phyloP scores from a whole-genome alignment of 148 eudicot species.

The Amaranthus hypochondriacus region DNA sequence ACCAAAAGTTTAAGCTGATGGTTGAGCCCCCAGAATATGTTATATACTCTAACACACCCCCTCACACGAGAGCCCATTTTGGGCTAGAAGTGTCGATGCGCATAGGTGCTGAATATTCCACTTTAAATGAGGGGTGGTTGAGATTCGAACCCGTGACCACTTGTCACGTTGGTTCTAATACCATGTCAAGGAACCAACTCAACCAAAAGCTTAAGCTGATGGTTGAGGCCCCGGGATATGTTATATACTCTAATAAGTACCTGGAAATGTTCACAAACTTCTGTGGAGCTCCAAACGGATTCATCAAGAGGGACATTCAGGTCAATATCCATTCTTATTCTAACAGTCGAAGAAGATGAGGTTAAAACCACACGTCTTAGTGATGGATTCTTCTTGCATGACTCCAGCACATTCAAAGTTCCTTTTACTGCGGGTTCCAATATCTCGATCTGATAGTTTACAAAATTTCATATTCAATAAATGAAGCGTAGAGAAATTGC shows the following conservation, averaged over 20 bases:
- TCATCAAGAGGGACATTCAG: slow-evolving; percentile 63
- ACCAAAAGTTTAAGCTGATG: no score
- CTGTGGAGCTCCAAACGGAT: slow-evolving; percentile 75
- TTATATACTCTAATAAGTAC: slow-evolving; percentile 21
- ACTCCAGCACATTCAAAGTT: slow-evolving; percentile 75
- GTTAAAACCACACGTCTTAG: slow-evolving; percentile 82
- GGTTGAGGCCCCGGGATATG: no score
- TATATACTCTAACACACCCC: no score
- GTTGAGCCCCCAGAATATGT: no score
- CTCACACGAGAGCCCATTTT: no score
- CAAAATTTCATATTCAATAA: neutral
- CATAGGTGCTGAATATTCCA: no score
- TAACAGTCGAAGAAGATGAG: slow-evolving; percentile 81
- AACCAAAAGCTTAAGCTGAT: no score
- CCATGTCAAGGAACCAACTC: neutral
- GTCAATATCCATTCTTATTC: slow-evolving; percentile 56
- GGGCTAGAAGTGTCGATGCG: no score
- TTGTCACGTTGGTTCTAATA: neutral
- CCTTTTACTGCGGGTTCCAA: slow-evolving; percentile 84
- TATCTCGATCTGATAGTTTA: slow-evolving; percentile 52
- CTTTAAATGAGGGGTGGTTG: no score
- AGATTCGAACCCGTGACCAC: no score
- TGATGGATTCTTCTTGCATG: slow-evolving; percentile 78
- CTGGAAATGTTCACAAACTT: slow-evolving; percentile 62
- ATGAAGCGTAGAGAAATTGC: neutral